A percentile compares a stretch with the other conserved stretches of the same genome.
phyloP scores from a whole-genome alignment of 257 asterid genomes.

The Petrea volubilis region DNA sequence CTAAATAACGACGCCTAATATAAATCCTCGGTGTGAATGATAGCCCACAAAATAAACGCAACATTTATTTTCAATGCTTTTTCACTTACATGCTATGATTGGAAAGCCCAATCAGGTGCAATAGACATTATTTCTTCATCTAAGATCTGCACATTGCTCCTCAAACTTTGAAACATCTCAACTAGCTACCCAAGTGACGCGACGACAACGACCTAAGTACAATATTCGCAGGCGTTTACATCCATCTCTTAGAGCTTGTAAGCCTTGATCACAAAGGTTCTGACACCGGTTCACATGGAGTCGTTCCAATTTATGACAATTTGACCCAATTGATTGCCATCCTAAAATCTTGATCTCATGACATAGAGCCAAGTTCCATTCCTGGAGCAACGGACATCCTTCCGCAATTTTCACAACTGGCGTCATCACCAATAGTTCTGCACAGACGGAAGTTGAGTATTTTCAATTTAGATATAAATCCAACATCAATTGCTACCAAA shows the following conservation, averaged over 20 bases:
- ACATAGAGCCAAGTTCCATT: constrained; percentile 76
- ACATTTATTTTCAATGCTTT: neutral
- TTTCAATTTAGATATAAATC: constrained; percentile 40
- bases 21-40: too few species aligned
- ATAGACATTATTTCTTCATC: constrained; percentile 58
- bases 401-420: constrained; percentile 42
- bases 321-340: constrained; percentile 56
- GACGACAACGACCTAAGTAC: constrained; percentile 43
- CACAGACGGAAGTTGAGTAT: constrained; percentile 62
- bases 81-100: constrained; percentile 4
- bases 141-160: constrained; percentile 49
- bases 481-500: constrained; percentile 32
- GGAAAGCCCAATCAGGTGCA: constrained; percentile 47
- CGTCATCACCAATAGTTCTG: constrained; percentile 53
- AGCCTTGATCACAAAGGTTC: constrained; percentile 56
- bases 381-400: constrained; percentile 60
- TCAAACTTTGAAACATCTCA: constrained; percentile 48
- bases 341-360: constrained; percentile 50
- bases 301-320: constrained; percentile 49
- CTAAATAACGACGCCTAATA: too few species aligned
- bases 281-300: constrained; percentile 73
- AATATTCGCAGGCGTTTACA: constrained; percentile 49
- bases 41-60: too few species aligned
- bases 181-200: constrained; percentile 35
- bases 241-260: constrained; percentile 54